Percentiles rank a stretch among this genome's conserved stretches.
Evolutionary conservation across 164 flowering plant species (phyloP).

Genomic region (Platanus orientalis): DNA sequence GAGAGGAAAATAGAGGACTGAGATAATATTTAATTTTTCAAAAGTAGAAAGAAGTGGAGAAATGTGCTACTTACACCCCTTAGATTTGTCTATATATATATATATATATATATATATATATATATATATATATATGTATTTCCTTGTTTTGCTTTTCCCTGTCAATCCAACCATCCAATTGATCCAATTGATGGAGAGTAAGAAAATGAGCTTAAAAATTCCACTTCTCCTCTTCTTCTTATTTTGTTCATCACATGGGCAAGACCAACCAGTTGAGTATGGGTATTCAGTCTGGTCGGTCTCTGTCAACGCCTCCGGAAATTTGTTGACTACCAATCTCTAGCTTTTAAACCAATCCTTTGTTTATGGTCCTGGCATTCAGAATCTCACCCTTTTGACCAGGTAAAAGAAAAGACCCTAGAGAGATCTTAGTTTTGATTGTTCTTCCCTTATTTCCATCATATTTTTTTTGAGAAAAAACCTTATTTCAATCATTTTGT

Average conservation of each 20-base stretch:
- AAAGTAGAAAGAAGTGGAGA: too few relatives aligned
- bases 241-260: not conserved
- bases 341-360: slow-evolving; percentile 25
- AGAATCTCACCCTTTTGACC: slow-evolving; percentile 30
- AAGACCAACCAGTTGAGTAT: slow-evolving; percentile 23
- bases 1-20: too few relatives aligned
- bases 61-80: too few relatives aligned
- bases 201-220: too few relatives aligned
- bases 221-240: slow-evolving; percentile 3
- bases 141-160: too few relatives aligned
- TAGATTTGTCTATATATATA: too few relatives aligned
- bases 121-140: too few relatives aligned
- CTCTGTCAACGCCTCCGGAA: slow-evolving; percentile 19
- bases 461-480: not conserved
- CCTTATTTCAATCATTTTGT: not conserved
- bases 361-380: slow-evolving; percentile 43
- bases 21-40: too few relatives aligned
- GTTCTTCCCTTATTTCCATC: too few relatives aligned
- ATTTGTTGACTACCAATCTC: slow-evolving; percentile 33
- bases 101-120: too few relatives aligned
- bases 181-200: too few relatives aligned
- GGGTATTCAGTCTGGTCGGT: slow-evolving; percentile 34
- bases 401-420: slow-evolving; percentile 20
- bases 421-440: not conserved
- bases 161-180: too few relatives aligned